Percentiles rank a stretch among this genome's conserved stretches.
phyloP scores from a whole-genome alignment of 1,284 basidiomycete genomes.

The Moesziomyces sp. region DNA sequence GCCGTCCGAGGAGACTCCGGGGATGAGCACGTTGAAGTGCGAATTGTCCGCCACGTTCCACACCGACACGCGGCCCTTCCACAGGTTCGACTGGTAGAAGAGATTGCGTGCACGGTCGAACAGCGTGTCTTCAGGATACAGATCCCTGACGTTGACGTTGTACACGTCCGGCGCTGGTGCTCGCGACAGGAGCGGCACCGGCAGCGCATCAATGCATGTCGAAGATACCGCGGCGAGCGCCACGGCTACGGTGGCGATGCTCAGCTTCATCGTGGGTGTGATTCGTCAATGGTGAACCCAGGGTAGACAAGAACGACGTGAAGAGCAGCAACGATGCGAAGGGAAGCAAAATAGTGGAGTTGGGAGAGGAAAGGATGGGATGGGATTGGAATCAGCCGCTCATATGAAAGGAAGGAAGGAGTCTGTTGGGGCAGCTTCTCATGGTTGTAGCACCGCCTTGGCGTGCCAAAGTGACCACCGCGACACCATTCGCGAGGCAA shows the following conservation, averaged over 20 bases:
- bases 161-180: slow-evolving; percentile 47
- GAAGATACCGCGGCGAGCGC: slow-evolving; percentile 16
- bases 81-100: slow-evolving; percentile 65
- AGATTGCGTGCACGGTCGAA: slow-evolving; percentile 54
- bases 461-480: no score
- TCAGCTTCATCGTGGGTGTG: slow-evolving; percentile 21
- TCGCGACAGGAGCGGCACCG: slow-evolving; percentile 8
- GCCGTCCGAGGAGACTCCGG: slow-evolving; percentile 52
- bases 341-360: no score
- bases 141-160: slow-evolving; percentile 55
- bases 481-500: no score
- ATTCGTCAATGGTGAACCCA: neutral
- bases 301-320: neutral
- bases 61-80: slow-evolving; percentile 57
- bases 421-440: no score
- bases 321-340: no score
- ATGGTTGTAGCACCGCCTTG: no score
- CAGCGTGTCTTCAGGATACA: slow-evolving; percentile 61
- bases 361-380: no score
- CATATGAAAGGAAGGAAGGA: no score
- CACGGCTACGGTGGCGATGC: slow-evolving; percentile 10
- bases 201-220: slow-evolving; percentile 8
- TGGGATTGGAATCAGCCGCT: no score
- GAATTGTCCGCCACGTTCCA: slow-evolving; percentile 34
- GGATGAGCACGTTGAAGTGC: slow-evolving; percentile 59